Conservation (phyloP, 2,329 filamentous ascomycete species). For the Fusarium sublunatum region DNA sequence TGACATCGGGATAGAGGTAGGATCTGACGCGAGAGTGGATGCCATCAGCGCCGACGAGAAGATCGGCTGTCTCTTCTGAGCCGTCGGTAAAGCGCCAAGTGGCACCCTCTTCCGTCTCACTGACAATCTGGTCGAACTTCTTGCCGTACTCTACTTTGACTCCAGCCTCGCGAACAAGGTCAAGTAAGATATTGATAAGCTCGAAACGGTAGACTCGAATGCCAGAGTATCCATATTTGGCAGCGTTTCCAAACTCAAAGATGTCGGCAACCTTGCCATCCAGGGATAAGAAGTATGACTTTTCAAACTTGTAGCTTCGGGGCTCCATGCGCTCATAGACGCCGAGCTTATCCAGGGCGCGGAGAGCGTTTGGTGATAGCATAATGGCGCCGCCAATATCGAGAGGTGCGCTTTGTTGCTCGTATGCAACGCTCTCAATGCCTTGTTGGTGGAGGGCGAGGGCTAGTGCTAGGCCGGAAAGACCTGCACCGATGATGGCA, state of each 20-base stretch:
- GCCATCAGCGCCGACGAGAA: constrained; percentile 69
- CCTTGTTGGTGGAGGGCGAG: constrained; percentile 63
- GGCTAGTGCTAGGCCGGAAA: constrained; percentile 64
- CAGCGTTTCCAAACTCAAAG: constrained; percentile 60
- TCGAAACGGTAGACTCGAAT: constrained; percentile 65
- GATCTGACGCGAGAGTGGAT: constrained; percentile 67
- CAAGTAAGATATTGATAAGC: constrained; percentile 61
- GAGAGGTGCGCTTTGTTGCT: constrained; percentile 57
- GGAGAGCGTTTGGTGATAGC: constrained; percentile 69
- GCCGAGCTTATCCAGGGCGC: constrained; percentile 62
- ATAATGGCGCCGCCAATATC: constrained; percentile 67
- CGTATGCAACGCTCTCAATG: constrained; percentile 64
- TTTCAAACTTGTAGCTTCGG: constrained; percentile 63
- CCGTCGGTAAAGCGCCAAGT: constrained; percentile 62
- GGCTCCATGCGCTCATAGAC: constrained; percentile 59
- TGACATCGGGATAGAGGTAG: constrained; percentile 61
- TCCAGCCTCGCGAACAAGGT: constrained; percentile 52
- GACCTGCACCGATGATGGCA: constrained; percentile 53
- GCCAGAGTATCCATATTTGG: constrained; percentile 63
- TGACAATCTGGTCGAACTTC: constrained; percentile 59
- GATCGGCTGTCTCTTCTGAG: constrained; percentile 50
- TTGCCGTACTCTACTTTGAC: constrained; percentile 60
- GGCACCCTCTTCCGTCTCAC: constrained; percentile 55
- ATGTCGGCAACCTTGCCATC: constrained; percentile 50
- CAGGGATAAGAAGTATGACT: constrained; percentile 58